Percentiles rank a stretch among this genome's conserved stretches.
Evolutionary conservation across 345 rosid species (phyloP).

Genomic region (Arabidopsis arenosa): DNA sequence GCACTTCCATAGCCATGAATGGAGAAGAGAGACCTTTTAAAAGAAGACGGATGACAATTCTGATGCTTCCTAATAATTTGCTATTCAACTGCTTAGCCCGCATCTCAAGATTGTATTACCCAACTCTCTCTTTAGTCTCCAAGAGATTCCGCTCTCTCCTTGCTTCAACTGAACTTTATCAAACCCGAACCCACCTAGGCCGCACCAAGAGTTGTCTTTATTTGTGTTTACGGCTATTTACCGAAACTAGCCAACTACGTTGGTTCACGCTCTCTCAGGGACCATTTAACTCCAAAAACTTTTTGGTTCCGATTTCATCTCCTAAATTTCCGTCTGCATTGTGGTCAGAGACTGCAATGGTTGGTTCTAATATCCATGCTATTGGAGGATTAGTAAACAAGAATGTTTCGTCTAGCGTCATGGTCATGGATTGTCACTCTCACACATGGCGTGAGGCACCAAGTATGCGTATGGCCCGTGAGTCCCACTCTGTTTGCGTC

Average conservation of each 20-base stretch:
- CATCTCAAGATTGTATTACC: too few relatives aligned
- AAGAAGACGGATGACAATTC: too few relatives aligned
- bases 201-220: not conserved
- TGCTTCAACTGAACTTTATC: too few relatives aligned
- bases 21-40: too few relatives aligned
- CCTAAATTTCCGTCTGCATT: conserved; percentile 34
- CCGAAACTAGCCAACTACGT: not conserved
- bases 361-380: conserved; percentile 54
- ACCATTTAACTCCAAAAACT: not conserved
- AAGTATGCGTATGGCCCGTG: conserved; percentile 55
- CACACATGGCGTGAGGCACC: conserved; percentile 57
- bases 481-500: conserved; percentile 57
- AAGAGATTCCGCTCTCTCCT: too few relatives aligned
- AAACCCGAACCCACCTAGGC: too few relatives aligned
- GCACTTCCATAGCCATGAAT: too few relatives aligned
- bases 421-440: conserved; percentile 65
- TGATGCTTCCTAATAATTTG: too few relatives aligned
- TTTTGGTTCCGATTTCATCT: not conserved
- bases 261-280: not conserved
- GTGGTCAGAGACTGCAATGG: conserved; percentile 54
- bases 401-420: conserved; percentile 54
- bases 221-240: not conserved
- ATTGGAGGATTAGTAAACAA: conserved; percentile 66
- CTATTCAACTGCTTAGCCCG: too few relatives aligned
- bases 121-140: too few relatives aligned